Evolutionary conservation across 805 yeast genomes (phyloP).

Genomic region (Maudiozyma barnettii): DNA sequence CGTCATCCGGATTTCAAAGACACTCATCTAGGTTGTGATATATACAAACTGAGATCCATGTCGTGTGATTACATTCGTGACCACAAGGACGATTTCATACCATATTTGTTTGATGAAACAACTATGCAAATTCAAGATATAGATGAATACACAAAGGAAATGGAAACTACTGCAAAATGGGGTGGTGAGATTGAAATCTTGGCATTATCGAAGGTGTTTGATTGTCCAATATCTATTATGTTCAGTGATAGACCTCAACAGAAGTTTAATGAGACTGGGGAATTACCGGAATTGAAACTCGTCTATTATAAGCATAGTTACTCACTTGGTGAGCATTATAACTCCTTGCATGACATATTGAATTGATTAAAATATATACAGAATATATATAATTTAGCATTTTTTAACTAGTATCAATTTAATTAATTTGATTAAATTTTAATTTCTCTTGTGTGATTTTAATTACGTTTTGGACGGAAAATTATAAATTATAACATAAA

Average conservation of each 20-base stretch:
- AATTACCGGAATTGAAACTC: constrained; percentile 47
- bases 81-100: constrained; percentile 63
- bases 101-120: constrained; percentile 74
- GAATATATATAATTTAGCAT: background rate
- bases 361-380: background rate
- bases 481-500: no score
- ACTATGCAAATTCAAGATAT: constrained; percentile 57
- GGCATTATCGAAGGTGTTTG: constrained; percentile 64
- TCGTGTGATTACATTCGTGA: constrained; percentile 60
- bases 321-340: constrained; percentile 93
- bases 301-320: constrained; percentile 79
- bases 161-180: constrained; percentile 82
- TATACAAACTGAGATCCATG: constrained; percentile 44
- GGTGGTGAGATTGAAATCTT: constrained; percentile 90
- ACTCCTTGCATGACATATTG: constrained; percentile 53
- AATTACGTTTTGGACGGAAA: no score
- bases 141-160: constrained; percentile 55
- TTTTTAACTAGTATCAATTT: background rate
- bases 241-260: constrained; percentile 69
- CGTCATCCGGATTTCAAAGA: constrained; percentile 36
- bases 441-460: no score
- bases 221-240: constrained; percentile 66
- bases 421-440: background rate
- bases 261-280: constrained; percentile 49
- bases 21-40: constrained; percentile 11